Evolutionary conservation across 2,329 filamentous ascomycete species (phyloP).

Genomic region (Lasiodiplodia citricola): DNA sequence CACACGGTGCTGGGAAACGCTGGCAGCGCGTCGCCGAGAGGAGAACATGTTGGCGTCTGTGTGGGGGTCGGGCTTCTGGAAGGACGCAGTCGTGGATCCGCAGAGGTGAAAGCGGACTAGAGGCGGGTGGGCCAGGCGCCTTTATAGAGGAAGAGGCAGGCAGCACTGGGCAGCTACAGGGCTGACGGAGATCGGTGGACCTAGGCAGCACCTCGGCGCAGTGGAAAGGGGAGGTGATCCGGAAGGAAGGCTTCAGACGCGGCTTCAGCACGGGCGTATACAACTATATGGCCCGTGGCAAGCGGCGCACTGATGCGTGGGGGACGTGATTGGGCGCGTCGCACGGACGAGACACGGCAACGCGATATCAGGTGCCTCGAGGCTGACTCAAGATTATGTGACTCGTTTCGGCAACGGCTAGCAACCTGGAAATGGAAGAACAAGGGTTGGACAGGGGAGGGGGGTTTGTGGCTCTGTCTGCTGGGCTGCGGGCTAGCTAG

Average conservation of each 20-base stretch:
- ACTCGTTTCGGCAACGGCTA: conserved; percentile 34
- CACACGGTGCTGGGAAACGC: conserved; percentile 47
- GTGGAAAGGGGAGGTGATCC: conserved; percentile 12
- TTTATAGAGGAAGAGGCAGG: conserved; percentile 18
- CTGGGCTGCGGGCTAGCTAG: conserved; percentile 12
- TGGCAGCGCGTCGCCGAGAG: conserved; percentile 41
- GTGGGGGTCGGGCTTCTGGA: conserved; percentile 1
- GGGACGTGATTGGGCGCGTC: conserved; percentile 29
- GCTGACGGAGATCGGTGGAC: conserved; percentile 21
- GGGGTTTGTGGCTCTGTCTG: conserved; percentile 31
- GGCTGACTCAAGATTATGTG: conserved; percentile 21
- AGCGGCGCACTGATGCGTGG: conserved; percentile 23
- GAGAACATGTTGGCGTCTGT: conserved; percentile 41
- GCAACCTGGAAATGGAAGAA: conserved; percentile 28
- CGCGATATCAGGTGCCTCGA: conserved; percentile 46
- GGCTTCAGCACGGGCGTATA: conserved; percentile 33
- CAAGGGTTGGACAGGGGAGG: conserved; percentile 33
- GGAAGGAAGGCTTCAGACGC: conserved; percentile 18
- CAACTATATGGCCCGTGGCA: conserved; percentile 15
- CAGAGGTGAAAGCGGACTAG: conserved; percentile 10
- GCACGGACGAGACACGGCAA: conserved; percentile 33
- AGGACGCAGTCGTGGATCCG: conserved; percentile 12
- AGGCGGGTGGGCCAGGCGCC: conserved; percentile 14
- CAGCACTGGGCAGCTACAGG: conserved; percentile 9
- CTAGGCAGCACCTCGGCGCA: conserved; percentile 24